Base-by-base conservation (phyloP, 192 early-diverging fungal species). In the Rhizophlyctis rosea region DNA sequence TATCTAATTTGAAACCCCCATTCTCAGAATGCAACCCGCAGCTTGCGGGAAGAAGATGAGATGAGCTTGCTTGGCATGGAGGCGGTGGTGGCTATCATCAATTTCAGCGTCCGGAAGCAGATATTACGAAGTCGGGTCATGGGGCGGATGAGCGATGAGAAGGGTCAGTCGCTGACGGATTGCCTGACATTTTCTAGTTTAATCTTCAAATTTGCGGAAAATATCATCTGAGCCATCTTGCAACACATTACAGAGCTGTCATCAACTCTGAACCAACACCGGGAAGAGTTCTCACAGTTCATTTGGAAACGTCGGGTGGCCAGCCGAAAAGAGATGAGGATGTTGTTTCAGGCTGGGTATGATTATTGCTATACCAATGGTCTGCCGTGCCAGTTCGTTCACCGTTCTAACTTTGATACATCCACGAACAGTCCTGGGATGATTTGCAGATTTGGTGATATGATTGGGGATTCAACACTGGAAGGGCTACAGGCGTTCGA, bases 201-300 rank as follows among this genome's bases (percentile, higher is more conserved):
- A n/a, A n/a, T n/a, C n/a, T n/a, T n/a, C n/a, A n/a, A n/a, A n/a
- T n/a, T n/a, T n/a, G n/a, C n/a, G n/a, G n/a, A n/a, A n/a, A n/a
- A n/a, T n/a, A n/a, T n/a, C n/a, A n/a, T n/a, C n/a, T n/a, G n/a
- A n/a, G n/a, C n/a, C n/a, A n/a, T n/a, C n/a, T n/a, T n/a, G n/a
- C n/a, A n/a, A n/a, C 47, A 50, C 16, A 31, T n/a, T 56, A 25
- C 39, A 83, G 81, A 84, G 63, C 60, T 81, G 28, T 61, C 74
- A 1, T 61, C 50, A 9, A 54, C 70, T 7, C 56, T 84, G 5
- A 73, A 81, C 52, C 64, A 67, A 16, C 81, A 84, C 52, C 74
- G 73, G 49, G 81, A 84, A 28, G 76, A 78, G 14, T 84, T 84
- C 47, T 44, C 71, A 14, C 81, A 81, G 51, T 84, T 81, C 47